Conservation (phyloP, 345 rosid species). For the Capsella bursapastoris region DNA sequence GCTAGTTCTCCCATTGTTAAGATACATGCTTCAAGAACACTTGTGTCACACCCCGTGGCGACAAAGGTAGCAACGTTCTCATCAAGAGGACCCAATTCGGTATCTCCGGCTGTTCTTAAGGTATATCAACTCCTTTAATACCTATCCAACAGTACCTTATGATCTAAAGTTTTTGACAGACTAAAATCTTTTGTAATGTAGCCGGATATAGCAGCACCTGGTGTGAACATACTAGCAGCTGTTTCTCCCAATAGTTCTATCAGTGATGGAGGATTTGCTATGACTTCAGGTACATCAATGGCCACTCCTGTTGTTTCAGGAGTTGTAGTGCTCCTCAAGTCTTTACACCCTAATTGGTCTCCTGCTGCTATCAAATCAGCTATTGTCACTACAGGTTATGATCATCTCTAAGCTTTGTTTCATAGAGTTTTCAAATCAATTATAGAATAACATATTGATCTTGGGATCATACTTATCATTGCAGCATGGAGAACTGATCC, state of each 20-base stretch:
- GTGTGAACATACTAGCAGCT: conserved; percentile 49
- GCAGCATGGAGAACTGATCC: conserved; percentile 50
- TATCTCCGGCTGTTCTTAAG: conserved; percentile 28
- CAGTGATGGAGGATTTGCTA: neutral
- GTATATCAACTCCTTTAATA: neutral
- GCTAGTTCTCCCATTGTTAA: conserved; percentile 20
- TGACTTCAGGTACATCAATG: conserved; percentile 52
- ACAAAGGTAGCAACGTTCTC: conserved; percentile 30
- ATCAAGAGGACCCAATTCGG: conserved; percentile 33
- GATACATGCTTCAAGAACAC: conserved; percentile 25
- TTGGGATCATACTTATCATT: neutral
- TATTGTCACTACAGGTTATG: conserved; percentile 51
- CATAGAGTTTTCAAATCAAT: too few relatives aligned
- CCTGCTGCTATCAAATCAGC: conserved; percentile 57
- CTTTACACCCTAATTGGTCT: conserved; percentile 48
- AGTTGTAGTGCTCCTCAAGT: conserved; percentile 36
- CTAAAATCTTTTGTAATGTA: conserved; percentile 1
- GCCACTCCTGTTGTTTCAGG: conserved; percentile 42
- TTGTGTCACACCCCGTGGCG: neutral
- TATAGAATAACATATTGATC: neutral
- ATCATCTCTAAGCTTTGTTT: neutral
- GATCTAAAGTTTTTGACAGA: neutral
- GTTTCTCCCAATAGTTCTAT: conserved; percentile 18
- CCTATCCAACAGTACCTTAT: too few relatives aligned
- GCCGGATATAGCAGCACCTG: conserved; percentile 58